Evolutionary conservation across 306 rosid species (phyloP).

Genomic region (Quercus mongolica): DNA sequence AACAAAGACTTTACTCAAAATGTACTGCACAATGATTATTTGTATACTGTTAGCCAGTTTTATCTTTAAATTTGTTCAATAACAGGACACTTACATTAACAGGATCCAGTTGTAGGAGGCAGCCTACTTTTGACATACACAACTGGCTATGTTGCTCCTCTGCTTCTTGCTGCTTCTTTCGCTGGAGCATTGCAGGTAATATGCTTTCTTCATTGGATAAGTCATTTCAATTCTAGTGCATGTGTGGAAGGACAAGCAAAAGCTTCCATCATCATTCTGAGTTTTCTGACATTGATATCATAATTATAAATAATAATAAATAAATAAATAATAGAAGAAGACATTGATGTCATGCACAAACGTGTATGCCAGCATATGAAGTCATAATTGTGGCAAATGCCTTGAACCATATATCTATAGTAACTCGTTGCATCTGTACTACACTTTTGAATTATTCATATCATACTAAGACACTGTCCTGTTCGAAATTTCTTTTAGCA

Average conservation of each 20-base stretch:
- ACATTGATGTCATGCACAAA: no score
- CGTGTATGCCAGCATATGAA: no score
- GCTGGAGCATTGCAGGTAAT: constrained; percentile 92
- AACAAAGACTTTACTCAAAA: neutral
- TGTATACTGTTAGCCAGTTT: neutral
- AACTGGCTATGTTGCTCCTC: constrained; percentile 85
- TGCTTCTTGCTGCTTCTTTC: constrained; percentile 90
- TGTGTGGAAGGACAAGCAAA: neutral
- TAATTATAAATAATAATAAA: neutral
- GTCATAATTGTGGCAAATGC: neutral
- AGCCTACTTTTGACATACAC: constrained; percentile 92
- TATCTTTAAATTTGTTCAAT: neutral
- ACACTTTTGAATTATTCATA: neutral
- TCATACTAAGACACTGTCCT: neutral
- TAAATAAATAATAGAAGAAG: no score
- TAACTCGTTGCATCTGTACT: neutral
- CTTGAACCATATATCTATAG: neutral
- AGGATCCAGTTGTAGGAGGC: constrained; percentile 87
- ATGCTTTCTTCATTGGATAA: neutral
- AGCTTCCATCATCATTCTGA: neutral
- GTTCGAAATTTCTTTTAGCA: neutral
- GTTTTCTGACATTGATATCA: neutral
- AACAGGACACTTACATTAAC: constrained; percentile 22
- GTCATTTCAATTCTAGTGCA: neutral
- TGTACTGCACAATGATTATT: neutral